Evolutionary conservation across 2,329 filamentous ascomycete species (phyloP).

Genomic region (Penicillium concentricum): DNA sequence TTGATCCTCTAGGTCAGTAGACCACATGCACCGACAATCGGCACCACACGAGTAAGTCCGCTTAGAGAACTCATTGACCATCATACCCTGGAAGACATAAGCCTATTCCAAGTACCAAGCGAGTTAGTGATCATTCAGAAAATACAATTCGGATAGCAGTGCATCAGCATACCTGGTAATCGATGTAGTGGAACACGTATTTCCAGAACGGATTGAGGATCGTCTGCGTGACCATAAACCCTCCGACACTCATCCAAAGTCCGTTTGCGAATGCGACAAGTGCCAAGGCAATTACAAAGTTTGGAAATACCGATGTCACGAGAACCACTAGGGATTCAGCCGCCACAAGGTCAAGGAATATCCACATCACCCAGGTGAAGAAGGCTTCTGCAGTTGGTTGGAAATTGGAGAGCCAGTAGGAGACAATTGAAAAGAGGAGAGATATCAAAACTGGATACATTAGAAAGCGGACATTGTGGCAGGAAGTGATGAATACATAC

Average conservation of each 20-base stretch:
- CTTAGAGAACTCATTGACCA: conserved; percentile 78
- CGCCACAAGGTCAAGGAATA: conserved; percentile 79
- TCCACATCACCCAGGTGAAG: conserved; percentile 77
- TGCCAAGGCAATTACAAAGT: conserved; percentile 77
- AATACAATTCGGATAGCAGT: neutral
- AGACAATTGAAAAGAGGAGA: conserved; percentile 69
- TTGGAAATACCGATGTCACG: conserved; percentile 68
- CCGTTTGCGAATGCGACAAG: conserved; percentile 83
- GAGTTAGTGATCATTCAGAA: neutral
- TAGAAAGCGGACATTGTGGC: conserved; percentile 2
- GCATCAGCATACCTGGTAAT: conserved; percentile 63
- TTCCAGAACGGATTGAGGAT: conserved; percentile 80
- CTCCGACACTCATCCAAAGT: conserved; percentile 83
- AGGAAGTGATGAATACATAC: conserved; percentile 32
- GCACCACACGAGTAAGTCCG: conserved; percentile 63
- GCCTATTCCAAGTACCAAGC: conserved; percentile 34
- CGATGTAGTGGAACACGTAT: conserved; percentile 85
- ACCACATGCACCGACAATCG: conserved; percentile 69
- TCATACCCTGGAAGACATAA: conserved; percentile 90
- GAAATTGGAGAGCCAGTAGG: conserved; percentile 81
- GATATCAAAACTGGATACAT: conserved; percentile 62
- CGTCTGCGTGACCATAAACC: conserved; percentile 72
- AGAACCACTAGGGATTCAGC: conserved; percentile 81
- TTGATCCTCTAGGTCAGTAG: conserved; percentile 58
- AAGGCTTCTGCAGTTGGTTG: conserved; percentile 64